A percentile compares a stretch with the other conserved stretches of the same genome.
Evolutionary conservation across 2,329 filamentous ascomycete species (phyloP).

Genomic region (Fusarium secorum): DNA sequence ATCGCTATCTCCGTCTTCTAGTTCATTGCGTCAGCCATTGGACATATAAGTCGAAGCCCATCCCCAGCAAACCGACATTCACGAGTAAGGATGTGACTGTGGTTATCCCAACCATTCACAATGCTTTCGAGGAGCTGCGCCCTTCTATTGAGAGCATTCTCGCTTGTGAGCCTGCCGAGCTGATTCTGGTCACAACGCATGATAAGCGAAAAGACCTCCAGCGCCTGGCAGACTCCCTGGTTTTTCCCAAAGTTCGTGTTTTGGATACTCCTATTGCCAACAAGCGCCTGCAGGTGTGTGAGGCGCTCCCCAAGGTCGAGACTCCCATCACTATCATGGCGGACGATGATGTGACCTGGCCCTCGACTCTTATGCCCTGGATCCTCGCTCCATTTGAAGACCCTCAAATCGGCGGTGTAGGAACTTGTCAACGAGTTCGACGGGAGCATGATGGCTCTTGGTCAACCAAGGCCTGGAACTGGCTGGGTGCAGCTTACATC

Average conservation of each 20-base stretch:
- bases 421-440: constrained; percentile 86
- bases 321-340: constrained; percentile 91
- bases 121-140: constrained; percentile 82
- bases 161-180: constrained; percentile 71
- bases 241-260: constrained; percentile 71
- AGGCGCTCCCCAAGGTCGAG: constrained; percentile 83
- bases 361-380: constrained; percentile 84
- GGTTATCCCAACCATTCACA: constrained; percentile 91
- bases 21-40: constrained; percentile 88
- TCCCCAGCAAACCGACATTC: constrained; percentile 81
- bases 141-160: constrained; percentile 82
- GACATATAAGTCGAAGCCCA: constrained; percentile 84
- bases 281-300: constrained; percentile 92
- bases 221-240: constrained; percentile 69
- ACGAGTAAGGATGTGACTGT: constrained; percentile 88
- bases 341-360: constrained; percentile 96
- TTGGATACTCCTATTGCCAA: constrained; percentile 86
- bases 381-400: constrained; percentile 93
- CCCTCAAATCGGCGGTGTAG: constrained; percentile 83
- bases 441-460: constrained; percentile 69
- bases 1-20: constrained; percentile 85
- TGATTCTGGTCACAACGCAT: constrained; percentile 88
- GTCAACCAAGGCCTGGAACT: constrained; percentile 77
- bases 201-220: constrained; percentile 76
- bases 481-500: constrained; percentile 90